Percentiles rank a stretch among this genome's conserved stretches.
phyloP scores from a whole-genome alignment of 1,284 basidiomycete species.

The Schizopora paradoxa region DNA sequence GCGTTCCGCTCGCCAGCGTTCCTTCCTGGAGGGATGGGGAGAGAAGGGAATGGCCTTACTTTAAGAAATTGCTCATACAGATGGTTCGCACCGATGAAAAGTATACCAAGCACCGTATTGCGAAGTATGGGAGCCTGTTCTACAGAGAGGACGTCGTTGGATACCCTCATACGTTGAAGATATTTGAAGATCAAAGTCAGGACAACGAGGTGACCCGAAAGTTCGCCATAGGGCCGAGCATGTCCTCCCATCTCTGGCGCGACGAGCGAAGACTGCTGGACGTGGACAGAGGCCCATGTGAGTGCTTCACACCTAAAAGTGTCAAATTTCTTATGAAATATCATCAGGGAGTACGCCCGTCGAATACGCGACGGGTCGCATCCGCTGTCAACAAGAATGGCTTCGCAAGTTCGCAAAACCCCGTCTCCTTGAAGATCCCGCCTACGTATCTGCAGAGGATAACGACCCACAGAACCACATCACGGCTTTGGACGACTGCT shows the following conservation, averaged over 20 bases:
- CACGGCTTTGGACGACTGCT: too few species aligned
- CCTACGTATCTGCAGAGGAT: too few species aligned
- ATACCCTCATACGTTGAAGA: slow-evolving; percentile 20
- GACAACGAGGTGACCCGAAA: slow-evolving; percentile 16
- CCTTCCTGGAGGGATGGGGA: too few species aligned
- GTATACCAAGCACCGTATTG: slow-evolving; percentile 24
- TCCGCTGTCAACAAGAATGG: too few species aligned
- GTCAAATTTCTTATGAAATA: too few species aligned
- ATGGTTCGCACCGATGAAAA: slow-evolving; percentile 20
- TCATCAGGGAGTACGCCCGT: too few species aligned
- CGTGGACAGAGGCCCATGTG: slow-evolving; percentile 28
- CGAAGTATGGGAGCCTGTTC: slow-evolving; percentile 34
- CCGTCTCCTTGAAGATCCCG: too few species aligned
- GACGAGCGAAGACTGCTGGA: slow-evolving; percentile 20
- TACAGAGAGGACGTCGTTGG: slow-evolving; percentile 30
- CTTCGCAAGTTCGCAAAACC: too few species aligned
- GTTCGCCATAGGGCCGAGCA: slow-evolving; percentile 26
- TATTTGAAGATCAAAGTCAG: slow-evolving; percentile 18
- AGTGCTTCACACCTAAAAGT: too few species aligned
- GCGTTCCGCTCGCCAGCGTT: slow-evolving; percentile 28
- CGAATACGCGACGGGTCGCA: too few species aligned
- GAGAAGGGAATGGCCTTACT: too few species aligned
- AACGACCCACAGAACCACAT: too few species aligned
- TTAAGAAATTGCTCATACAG: slow-evolving; percentile 11
- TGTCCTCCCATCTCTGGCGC: slow-evolving; percentile 25